Evolutionary conservation across 179 eudicot genomes (phyloP).

Genomic region (Carnegiea gigantea): DNA sequence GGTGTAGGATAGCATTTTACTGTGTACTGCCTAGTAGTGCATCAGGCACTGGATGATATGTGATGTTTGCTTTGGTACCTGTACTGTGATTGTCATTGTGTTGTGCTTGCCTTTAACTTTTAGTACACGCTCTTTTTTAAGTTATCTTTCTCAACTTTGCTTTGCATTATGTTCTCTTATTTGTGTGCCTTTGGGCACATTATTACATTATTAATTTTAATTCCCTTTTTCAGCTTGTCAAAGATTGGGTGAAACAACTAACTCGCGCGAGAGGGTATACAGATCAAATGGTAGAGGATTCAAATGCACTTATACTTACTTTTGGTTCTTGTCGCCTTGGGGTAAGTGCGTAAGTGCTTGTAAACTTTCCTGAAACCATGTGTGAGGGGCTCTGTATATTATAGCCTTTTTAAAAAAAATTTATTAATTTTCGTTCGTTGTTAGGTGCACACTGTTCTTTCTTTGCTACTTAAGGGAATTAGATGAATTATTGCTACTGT

Average conservation of each 20-base stretch:
- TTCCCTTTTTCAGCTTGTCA: slow-evolving; percentile 50
- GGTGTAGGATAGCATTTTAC: too few species aligned
- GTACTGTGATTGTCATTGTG: neutral
- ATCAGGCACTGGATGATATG: neutral
- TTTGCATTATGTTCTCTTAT: neutral
- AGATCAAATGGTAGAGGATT: slow-evolving; percentile 83
- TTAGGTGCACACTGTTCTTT: too few species aligned
- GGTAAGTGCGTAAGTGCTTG: slow-evolving; percentile 43
- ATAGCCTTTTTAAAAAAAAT: too few species aligned
- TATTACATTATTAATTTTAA: neutral
- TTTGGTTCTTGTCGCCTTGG: slow-evolving; percentile 93
- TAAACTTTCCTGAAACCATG: neutral
- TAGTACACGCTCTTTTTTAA: neutral
- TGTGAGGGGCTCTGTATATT: neutral
- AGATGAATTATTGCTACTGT: too few species aligned
- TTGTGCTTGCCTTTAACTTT: neutral
- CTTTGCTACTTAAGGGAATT: too few species aligned
- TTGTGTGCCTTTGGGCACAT: neutral
- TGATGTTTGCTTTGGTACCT: neutral
- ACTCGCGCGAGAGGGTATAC: slow-evolving; percentile 80
- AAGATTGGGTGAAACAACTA: slow-evolving; percentile 82
- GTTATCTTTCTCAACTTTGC: neutral
- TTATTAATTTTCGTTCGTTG: too few species aligned
- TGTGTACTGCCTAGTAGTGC: neutral
- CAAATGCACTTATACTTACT: slow-evolving; percentile 82